phyloP scores from a whole-genome alignment of 257 asterid species.

The Scutellaria baicalensis region DNA sequence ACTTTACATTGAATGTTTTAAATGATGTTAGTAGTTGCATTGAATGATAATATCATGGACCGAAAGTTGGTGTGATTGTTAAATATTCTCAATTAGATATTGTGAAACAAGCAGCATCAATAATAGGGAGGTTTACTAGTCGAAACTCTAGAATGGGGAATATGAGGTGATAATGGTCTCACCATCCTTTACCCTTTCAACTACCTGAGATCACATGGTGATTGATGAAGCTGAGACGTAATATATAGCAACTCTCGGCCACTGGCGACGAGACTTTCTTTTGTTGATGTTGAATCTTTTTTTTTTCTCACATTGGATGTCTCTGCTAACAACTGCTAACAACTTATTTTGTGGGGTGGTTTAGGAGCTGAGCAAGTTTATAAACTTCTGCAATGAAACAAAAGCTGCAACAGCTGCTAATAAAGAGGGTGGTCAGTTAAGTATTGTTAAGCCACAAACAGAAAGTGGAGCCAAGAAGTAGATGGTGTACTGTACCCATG shows the following conservation, averaged over 20 bases:
- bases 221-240: background rate
- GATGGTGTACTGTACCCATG: background rate
- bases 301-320: background rate
- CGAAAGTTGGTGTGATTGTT: background rate
- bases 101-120: background rate
- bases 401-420: constrained; percentile 78
- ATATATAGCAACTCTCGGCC: background rate
- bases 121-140: background rate
- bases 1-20: background rate
- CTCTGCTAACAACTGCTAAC: background rate
- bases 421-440: constrained; percentile 86
- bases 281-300: background rate
- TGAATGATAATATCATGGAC: background rate
- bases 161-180: background rate
- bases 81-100: background rate
- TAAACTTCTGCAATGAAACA: constrained; percentile 42
- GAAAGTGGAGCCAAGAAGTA: constrained; percentile 51
- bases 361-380: constrained; percentile 48
- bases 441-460: constrained; percentile 44
- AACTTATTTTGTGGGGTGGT: background rate
- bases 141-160: background rate
- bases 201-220: background rate
- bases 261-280: background rate
- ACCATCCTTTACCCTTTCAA: background rate
- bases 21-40: background rate